A percentile compares a stretch with the other conserved stretches of the same genome.
phyloP scores from a whole-genome alignment of 768 basidiomycete species.

The Pulveroboletus ravenelii region DNA sequence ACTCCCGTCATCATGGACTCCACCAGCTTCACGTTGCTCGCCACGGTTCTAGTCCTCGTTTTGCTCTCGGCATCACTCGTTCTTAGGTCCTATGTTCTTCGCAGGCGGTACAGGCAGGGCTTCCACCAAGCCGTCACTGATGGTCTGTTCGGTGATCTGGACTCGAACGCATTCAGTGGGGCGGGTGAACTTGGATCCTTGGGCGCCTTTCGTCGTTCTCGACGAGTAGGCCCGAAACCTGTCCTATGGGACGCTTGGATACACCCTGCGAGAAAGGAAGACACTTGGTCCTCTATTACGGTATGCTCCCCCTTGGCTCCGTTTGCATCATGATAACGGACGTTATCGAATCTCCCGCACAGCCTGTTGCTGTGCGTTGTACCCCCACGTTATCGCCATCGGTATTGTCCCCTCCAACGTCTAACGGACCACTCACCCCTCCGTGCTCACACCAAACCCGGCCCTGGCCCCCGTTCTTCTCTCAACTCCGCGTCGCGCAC shows the following conservation, averaged over 20 bases:
- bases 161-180: slow-evolving; percentile 1
- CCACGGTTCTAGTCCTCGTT: slow-evolving; percentile 64
- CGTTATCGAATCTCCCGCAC: neutral
- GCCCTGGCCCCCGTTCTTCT: slow-evolving; percentile 1
- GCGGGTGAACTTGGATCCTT: neutral
- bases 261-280: neutral
- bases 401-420: neutral
- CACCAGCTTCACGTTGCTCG: slow-evolving; percentile 64
- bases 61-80: slow-evolving; percentile 61
- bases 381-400: neutral
- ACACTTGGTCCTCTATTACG: slow-evolving; percentile 13
- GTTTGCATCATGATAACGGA: neutral
- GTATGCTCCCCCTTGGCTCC: slow-evolving; percentile 1
- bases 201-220: slow-evolving; percentile 3
- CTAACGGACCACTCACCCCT: neutral
- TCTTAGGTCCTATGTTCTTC: slow-evolving; percentile 56
- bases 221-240: slow-evolving; percentile 11
- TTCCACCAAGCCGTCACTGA: slow-evolving; percentile 51
- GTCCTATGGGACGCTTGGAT: slow-evolving; percentile 17
- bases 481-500: slow-evolving; percentile 9
- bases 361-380: slow-evolving; percentile 18
- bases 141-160: slow-evolving; percentile 37
- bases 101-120: slow-evolving; percentile 52
- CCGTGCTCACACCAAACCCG: neutral
- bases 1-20: slow-evolving; percentile 10